These are phyloP conservation scores for Botryotinia calthae DNA, from an alignment of 2,329 filamentous ascomycete species.

Conservation along the genomic window DNA sequence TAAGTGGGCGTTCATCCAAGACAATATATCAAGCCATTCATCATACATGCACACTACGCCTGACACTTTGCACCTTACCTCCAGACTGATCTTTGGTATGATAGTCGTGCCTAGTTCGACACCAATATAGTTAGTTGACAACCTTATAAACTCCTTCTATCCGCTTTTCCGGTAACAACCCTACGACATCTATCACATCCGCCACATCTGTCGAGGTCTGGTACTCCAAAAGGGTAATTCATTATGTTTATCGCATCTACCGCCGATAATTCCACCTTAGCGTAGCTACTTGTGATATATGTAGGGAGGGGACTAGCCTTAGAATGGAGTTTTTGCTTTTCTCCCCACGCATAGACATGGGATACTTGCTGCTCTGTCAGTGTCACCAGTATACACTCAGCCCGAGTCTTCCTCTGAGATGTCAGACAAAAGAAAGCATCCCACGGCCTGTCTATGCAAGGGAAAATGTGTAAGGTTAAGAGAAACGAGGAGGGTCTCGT, in stretches of 20 bases:
- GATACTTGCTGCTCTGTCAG: not conserved
- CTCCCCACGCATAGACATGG: not conserved
- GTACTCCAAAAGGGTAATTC: conserved; percentile 1
- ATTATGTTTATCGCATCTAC: conserved; percentile 13
- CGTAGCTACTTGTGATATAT: not conserved
- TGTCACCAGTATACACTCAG: not conserved
- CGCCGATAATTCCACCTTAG: not conserved
- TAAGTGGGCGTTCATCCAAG: not conserved
- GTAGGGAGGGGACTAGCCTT: not conserved
- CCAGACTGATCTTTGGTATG: not conserved
- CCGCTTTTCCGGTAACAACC: not conserved
- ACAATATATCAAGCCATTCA: not conserved
- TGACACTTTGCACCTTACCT: not conserved
- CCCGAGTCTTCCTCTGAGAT: not conserved
- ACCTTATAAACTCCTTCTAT: not conserved
- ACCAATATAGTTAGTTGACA: not conserved
- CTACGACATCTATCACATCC: not conserved
- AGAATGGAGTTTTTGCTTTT: not conserved
- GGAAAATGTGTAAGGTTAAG: not conserved
- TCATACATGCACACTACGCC: not conserved
- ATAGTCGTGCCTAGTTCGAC: not conserved
- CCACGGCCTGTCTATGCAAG: too few species aligned
- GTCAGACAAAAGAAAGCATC: too few species aligned
- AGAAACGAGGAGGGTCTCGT: not conserved
- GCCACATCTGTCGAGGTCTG: not conserved